These are phyloP conservation scores for Calonectria pteridis DNA, from an alignment of 2,329 filamentous ascomycete genomes.

Conservation along the genomic window DNA sequence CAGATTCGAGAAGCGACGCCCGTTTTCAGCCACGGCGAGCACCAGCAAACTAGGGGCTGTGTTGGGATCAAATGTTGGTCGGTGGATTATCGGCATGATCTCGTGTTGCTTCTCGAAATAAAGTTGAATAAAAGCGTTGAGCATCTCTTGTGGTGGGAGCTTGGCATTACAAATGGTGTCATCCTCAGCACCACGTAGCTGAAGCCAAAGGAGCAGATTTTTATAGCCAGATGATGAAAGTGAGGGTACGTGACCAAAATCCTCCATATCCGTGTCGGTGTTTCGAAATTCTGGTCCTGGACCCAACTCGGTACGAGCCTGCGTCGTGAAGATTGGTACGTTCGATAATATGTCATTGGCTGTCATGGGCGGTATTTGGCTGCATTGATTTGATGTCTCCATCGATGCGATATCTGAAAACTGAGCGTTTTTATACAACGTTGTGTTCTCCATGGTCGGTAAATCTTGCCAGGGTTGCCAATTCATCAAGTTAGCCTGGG, in stretches of 20 bases:
- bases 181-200: not conserved
- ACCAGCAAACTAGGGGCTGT: not conserved
- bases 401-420: not conserved
- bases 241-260: not conserved
- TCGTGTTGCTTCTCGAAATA: not conserved
- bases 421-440: not conserved
- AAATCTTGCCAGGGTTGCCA: not conserved
- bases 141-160: not conserved
- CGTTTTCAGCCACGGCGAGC: not conserved
- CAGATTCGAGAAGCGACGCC: not conserved
- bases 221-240: not conserved
- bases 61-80: not conserved
- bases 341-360: no score
- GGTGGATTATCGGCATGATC: not conserved
- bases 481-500: not conserved
- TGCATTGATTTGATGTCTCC: not conserved
- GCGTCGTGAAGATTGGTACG: not conserved
- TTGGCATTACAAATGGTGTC: no score
- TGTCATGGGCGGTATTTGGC: not conserved
- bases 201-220: not conserved
- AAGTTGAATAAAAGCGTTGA: not conserved
- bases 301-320: not conserved
- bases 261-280: not conserved
- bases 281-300: no score
- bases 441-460: not conserved